Evolutionary conservation across 2,329 filamentous ascomycete species (phyloP).

Genomic region (Trichophyton simii): DNA sequence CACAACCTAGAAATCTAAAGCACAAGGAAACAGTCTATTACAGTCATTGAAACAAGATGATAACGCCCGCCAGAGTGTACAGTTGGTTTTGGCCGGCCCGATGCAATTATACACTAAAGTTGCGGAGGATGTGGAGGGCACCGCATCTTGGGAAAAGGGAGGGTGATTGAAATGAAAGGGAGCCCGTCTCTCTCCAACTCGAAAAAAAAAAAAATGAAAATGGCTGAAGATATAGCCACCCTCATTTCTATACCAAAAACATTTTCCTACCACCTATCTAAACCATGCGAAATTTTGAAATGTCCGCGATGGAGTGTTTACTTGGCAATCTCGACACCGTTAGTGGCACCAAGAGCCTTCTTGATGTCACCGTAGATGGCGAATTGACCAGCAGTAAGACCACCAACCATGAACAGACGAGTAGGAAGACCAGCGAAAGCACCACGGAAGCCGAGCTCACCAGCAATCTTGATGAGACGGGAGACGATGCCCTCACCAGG

Average conservation of each 20-base stretch:
- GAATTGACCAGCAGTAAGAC: constrained; percentile 68
- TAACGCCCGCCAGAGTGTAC: constrained; percentile 3
- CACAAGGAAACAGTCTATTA: constrained; percentile 1
- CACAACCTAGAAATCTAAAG: background rate
- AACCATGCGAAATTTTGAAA: background rate
- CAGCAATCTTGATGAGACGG: constrained; percentile 76
- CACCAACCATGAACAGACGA: constrained; percentile 63
- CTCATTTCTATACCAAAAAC: constrained; percentile 3
- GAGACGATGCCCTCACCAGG: constrained; percentile 72
- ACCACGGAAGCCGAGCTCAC: constrained; percentile 69
- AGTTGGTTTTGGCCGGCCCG: background rate
- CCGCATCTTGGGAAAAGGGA: background rate
- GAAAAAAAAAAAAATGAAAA: background rate
- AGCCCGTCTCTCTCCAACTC: background rate
- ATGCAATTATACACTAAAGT: constrained; percentile 3
- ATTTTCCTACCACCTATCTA: background rate
- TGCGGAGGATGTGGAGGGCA: background rate
- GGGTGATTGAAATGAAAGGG: background rate
- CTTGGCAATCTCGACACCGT: constrained; percentile 59
- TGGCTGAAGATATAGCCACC: background rate
- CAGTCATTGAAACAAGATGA: constrained; percentile 2
- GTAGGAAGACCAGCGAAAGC: constrained; percentile 72
- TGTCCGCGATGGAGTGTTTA: constrained; percentile 18
- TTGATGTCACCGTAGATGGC: constrained; percentile 68
- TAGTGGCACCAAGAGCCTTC: constrained; percentile 46